phyloP scores from a whole-genome alignment of 208 protist species.

The Leishmania amazonensis region DNA sequence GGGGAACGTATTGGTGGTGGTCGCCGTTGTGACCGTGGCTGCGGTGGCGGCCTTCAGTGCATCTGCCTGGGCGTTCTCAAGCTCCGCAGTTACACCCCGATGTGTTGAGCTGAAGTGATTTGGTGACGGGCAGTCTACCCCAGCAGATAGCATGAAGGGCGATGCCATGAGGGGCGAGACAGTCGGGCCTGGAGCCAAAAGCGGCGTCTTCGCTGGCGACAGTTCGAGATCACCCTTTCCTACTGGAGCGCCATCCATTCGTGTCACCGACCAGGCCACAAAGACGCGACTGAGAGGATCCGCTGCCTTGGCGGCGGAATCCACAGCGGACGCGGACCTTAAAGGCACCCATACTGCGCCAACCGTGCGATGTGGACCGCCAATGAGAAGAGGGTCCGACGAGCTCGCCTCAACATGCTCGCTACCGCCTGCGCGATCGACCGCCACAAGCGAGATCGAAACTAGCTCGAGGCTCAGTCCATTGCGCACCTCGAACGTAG shows the following conservation, averaged over 20 bases:
- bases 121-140: neutral
- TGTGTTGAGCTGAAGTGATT: slow-evolving; percentile 2
- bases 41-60: neutral
- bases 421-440: neutral
- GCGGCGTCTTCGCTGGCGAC: neutral
- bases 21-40: neutral
- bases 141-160: neutral
- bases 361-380: slow-evolving; percentile 24
- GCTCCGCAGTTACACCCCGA: neutral
- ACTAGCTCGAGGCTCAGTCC: slow-evolving; percentile 16
- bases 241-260: slow-evolving; percentile 14
- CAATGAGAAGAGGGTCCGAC: slow-evolving; percentile 11
- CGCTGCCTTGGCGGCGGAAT: neutral
- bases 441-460: slow-evolving; percentile 11
- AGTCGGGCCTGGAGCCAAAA: too few relatives aligned
- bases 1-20: neutral
- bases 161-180: neutral
- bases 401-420: slow-evolving; percentile 5
- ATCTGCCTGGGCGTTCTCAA: neutral
- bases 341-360: slow-evolving; percentile 31
- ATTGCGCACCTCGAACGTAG: slow-evolving; percentile 30
- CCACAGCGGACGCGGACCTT: neutral
- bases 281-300: slow-evolving; percentile 11
- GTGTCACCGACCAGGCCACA: slow-evolving; percentile 23
- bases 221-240: neutral